A percentile compares a stretch with the other conserved stretches of the same genome.
Evolutionary conservation across 805 yeast species (phyloP).

Genomic region (Suhomyces prunicola): DNA sequence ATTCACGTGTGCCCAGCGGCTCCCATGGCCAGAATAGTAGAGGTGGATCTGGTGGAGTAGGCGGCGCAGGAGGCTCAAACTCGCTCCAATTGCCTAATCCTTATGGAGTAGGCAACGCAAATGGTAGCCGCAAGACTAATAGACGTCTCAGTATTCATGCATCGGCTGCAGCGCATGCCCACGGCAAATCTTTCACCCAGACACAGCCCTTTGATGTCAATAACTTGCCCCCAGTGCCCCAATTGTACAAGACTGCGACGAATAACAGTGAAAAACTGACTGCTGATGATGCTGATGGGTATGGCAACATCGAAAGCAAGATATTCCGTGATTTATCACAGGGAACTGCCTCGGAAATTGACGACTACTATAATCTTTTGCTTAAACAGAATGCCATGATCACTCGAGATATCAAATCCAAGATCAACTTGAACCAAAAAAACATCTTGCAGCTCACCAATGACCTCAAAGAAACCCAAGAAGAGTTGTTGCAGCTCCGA

Average conservation of each 20-base stretch:
- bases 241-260: slow-evolving; percentile 8
- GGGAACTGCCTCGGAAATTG: slow-evolving; percentile 71
- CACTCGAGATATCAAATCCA: slow-evolving; percentile 54
- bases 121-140: slow-evolving; percentile 16
- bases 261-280: slow-evolving; percentile 5
- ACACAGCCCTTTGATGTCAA: slow-evolving; percentile 19
- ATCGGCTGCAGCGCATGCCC: slow-evolving; percentile 34
- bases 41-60: neutral
- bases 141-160: slow-evolving; percentile 38
- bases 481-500: slow-evolving; percentile 61
- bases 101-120: slow-evolving; percentile 5
- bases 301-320: slow-evolving; percentile 9
- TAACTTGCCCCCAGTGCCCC: slow-evolving; percentile 33
- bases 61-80: neutral
- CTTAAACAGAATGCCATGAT: slow-evolving; percentile 47
- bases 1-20: neutral
- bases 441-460: slow-evolving; percentile 57
- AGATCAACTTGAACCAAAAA: slow-evolving; percentile 60
- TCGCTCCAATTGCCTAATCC: slow-evolving; percentile 15
- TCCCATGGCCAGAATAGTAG: neutral
- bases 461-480: slow-evolving; percentile 61
- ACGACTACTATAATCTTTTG: slow-evolving; percentile 60
- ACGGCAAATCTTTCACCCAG: slow-evolving; percentile 22
- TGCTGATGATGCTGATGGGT: slow-evolving; percentile 4
- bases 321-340: slow-evolving; percentile 46